Base-by-base conservation (phyloP, 2,329 filamentous ascomycete species). In the Zymoseptoria passerinii region DNA sequence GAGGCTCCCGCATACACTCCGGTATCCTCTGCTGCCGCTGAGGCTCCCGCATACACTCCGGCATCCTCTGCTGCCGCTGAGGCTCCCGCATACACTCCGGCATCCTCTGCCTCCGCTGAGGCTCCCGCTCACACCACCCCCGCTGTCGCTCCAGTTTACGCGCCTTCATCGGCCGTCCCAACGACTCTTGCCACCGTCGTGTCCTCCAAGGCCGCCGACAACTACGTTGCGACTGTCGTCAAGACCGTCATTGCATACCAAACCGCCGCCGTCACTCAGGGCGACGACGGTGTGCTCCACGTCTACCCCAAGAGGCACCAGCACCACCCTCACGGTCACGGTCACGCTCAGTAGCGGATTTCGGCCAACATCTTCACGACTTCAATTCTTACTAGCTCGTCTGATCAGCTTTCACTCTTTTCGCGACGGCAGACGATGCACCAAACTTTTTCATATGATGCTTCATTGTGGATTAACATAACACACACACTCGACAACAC, bases 301-400 rank as follows among this genome's bases (percentile, higher is more conserved):
- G 27, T 51, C 51, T 53, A 56, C 56, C 61, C n/a, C 56, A 54
- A 55, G 60, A 65, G 68, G 27, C 67, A 68, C 65, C 61, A 66
- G 59, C 66, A 69, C 64, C 67, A 68, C 60, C 59, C 57, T 58
- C 68, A 70, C 55, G 63, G 51, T 50, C 64, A 63, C 55, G 59
- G 51, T 50, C 64, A 63, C 55, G 59, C 62, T 27, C 57, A 67
- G 48, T 54, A 23, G 55, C 49, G 27, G 40, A 28, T 19, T 52
- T 53, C 23, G 20, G 16, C 53, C 20, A 29, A 27, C 54, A 20
- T 28, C 49, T 57, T 54, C 20, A 40, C 35, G 28, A 57, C 28
- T 50, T 52, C 50, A 23, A 40, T 29, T 57, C 27, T 57, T 28
- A n/a, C 23, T 23, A 52, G 23, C 54, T 55, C 35, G 50, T 13